Conservation (phyloP, 805 yeast species). For the Metschnikowia lochheadii region DNA sequence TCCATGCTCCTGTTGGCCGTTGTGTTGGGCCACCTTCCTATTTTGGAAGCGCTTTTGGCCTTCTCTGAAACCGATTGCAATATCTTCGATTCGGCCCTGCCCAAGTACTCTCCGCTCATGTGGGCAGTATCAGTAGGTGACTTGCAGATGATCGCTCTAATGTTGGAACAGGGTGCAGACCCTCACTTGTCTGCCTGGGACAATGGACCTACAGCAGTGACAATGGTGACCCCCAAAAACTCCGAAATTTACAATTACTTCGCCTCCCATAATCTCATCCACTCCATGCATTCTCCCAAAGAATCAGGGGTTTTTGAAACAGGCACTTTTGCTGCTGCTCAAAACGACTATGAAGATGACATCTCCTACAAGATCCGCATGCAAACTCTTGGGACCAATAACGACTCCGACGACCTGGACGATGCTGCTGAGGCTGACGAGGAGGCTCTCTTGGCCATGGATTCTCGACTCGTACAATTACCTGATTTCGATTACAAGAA, state of each 20-base stretch:
- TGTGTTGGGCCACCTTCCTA: constrained; percentile 46
- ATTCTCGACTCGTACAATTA: constrained; percentile 25
- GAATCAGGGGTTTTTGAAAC: constrained; percentile 4
- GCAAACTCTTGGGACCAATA: constrained; percentile 26
- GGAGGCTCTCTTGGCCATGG: constrained; percentile 23
- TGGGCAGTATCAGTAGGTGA: constrained; percentile 76
- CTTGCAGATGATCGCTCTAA: constrained; percentile 47
- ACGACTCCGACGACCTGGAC: constrained; percentile 20
- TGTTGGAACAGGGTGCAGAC: constrained; percentile 64
- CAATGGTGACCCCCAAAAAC: constrained; percentile 53
- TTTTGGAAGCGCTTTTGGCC: constrained; percentile 45
- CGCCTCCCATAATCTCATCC: constrained; percentile 44
- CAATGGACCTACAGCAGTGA: constrained; percentile 49
- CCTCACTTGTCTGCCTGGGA: constrained; percentile 38
- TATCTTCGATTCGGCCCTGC: constrained; percentile 42
- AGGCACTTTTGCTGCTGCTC: constrained; percentile 12
- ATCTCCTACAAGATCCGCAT: constrained; percentile 31
- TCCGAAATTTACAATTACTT: constrained; percentile 53
- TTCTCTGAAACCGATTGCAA: constrained; percentile 47
- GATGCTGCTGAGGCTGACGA: constrained; percentile 24
- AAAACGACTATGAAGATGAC: constrained; percentile 32
- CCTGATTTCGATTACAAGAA: constrained; percentile 54
- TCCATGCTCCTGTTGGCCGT: constrained; percentile 47
- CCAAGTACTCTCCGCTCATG: constrained; percentile 68
- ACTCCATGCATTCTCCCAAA: constrained; percentile 13